Percentiles rank a stretch among this genome's conserved stretches.
phyloP scores from a whole-genome alignment of 2,329 filamentous ascomycete genomes.

The Helotiales sp. region DNA sequence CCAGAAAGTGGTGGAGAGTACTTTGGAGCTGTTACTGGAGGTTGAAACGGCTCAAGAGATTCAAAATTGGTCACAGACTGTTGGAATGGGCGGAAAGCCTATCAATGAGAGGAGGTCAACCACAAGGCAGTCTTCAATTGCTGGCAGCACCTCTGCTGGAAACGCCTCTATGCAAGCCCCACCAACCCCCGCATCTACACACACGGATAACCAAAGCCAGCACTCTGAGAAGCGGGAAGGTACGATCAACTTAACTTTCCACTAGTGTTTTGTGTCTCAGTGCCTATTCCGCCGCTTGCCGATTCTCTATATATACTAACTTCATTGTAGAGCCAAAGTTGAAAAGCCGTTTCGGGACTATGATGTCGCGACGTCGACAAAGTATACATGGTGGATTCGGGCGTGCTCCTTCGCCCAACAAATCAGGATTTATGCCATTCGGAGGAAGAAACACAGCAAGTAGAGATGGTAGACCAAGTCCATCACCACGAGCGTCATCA shows the following conservation, averaged over 20 bases:
- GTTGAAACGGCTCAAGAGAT: conserved; percentile 89
- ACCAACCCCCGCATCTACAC: conserved; percentile 35
- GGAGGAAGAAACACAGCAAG: conserved; percentile 61
- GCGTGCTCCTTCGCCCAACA: conserved; percentile 60
- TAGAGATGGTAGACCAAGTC: conserved; percentile 58
- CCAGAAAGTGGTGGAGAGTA: conserved; percentile 75
- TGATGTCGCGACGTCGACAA: conserved; percentile 68
- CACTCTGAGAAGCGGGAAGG: conserved; percentile 31
- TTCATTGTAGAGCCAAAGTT: conserved; percentile 57
- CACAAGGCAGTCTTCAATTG: conserved; percentile 37
- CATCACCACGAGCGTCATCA: conserved; percentile 63
- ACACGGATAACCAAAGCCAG: conserved; percentile 39
- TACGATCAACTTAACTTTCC: not conserved
- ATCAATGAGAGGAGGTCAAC: conserved; percentile 38
- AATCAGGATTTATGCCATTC: conserved; percentile 55
- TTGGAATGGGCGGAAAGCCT: conserved; percentile 45
- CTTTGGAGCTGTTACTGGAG: conserved; percentile 82
- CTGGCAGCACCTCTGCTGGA: conserved; percentile 27
- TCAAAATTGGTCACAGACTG: conserved; percentile 63
- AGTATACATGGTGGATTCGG: conserved; percentile 67
- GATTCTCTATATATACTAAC: conserved; percentile 25
- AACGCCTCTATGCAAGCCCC: conserved; percentile 35
- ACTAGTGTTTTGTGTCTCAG: not conserved
- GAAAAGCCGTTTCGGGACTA: conserved; percentile 70
- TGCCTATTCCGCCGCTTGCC: conserved; percentile 18